Conservation (phyloP, 257 asterid genomes). For the Perilla frutescens region DNA sequence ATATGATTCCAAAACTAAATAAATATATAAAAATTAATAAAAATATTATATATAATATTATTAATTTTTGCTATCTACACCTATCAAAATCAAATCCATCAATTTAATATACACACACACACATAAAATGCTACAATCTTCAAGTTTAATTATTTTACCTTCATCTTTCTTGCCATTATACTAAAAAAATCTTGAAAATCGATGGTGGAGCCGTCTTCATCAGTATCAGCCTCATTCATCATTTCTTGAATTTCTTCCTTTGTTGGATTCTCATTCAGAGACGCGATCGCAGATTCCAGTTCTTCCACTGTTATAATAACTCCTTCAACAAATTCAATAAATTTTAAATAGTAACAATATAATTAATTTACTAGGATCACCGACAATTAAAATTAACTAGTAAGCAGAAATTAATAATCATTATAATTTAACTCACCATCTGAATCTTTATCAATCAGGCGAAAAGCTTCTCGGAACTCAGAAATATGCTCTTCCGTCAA, state of each 20-base stretch:
- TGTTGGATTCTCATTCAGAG: constrained; percentile 62
- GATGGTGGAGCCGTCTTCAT: constrained; percentile 56
- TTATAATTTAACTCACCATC: constrained; percentile 45
- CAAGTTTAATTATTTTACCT: constrained; percentile 45
- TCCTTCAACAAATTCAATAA: constrained; percentile 37
- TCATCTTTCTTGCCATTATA: constrained; percentile 56
- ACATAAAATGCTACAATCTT: too few species aligned
- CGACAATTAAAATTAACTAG: too few species aligned
- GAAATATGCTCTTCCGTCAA: constrained; percentile 51
- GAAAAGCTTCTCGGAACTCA: constrained; percentile 57
- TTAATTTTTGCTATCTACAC: too few species aligned
- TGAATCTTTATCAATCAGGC: constrained; percentile 56
- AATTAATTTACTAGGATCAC: background rate
- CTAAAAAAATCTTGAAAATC: constrained; percentile 59
- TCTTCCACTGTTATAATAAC: constrained; percentile 62
- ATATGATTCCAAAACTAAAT: too few species aligned
- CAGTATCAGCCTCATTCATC: constrained; percentile 57
- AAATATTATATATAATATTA: too few species aligned
- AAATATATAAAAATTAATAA: too few species aligned
- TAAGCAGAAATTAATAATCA: background rate
- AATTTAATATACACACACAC: too few species aligned
- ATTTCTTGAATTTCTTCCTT: constrained; percentile 63
- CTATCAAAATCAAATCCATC: constrained; percentile 3
- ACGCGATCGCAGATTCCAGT: constrained; percentile 51
- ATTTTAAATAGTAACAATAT: too few species aligned